Conservation (phyloP, 805 yeast genomes). For the Cyberlindnera meyerae region DNA sequence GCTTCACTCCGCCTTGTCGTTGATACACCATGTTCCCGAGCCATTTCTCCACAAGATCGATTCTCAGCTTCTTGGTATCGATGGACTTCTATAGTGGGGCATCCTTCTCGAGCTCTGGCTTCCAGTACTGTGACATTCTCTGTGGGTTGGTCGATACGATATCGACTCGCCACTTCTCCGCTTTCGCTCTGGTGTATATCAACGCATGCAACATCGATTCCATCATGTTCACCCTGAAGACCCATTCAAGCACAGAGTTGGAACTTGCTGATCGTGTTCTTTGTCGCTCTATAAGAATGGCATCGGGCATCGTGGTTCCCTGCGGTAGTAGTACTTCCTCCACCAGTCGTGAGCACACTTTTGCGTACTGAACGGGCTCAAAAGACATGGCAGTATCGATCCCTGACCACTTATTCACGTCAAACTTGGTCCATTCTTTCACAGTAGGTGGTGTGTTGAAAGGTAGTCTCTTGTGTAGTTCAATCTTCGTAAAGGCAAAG, state of each 20-base stretch:
- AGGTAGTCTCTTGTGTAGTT: conserved; percentile 21
- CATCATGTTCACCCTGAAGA: conserved; percentile 47
- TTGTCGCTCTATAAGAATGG: conserved; percentile 52
- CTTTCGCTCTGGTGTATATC: conserved; percentile 12
- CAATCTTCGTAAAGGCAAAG: conserved; percentile 29
- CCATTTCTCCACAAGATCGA: conserved; percentile 19
- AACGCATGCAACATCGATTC: conserved; percentile 44
- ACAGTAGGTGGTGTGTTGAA: conserved; percentile 24
- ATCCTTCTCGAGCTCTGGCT: conserved; percentile 6
- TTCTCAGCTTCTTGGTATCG: conserved; percentile 16
- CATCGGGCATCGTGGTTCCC: conserved; percentile 29
- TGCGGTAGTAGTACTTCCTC: conserved; percentile 24
- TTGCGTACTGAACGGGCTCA: conserved; percentile 24
- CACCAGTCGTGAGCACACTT: conserved; percentile 23
- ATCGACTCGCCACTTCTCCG: conserved; percentile 8
- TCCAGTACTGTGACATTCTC: conserved; percentile 23
- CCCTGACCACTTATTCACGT: conserved; percentile 22
- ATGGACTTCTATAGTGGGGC: conserved; percentile 4
- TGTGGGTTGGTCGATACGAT: conserved; percentile 18
- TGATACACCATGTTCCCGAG: conserved; percentile 8
- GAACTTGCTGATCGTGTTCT: conserved; percentile 46
- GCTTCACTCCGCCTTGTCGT: neutral
- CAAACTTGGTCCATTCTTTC: conserved; percentile 33
- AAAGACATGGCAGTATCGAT: conserved; percentile 9
- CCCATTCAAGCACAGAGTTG: conserved; percentile 42